Evolutionary conservation across 345 rosid genomes (phyloP).

Genomic region (Salix arbutifolia): DNA sequence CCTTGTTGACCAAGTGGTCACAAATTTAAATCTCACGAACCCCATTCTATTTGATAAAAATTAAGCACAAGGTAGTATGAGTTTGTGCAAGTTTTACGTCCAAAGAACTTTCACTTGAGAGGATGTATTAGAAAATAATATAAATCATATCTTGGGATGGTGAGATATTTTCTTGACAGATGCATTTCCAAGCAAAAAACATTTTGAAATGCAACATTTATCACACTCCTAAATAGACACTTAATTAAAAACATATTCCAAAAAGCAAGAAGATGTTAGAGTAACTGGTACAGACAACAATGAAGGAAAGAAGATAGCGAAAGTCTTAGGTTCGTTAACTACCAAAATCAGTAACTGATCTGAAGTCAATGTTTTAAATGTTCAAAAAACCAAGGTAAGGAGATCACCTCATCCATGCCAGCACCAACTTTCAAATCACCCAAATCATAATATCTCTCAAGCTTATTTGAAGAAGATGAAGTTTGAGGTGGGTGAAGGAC

Average conservation of each 20-base stretch:
- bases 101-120: too few species aligned
- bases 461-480: conserved; percentile 49
- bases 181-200: too few species aligned
- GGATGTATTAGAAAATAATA: too few species aligned
- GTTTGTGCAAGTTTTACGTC: too few species aligned
- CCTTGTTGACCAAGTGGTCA: too few species aligned
- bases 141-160: too few species aligned
- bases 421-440: conserved; percentile 52
- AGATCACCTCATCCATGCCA: conserved; percentile 71
- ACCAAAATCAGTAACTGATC: neutral
- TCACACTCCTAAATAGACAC: too few species aligned
- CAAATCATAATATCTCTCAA: conserved; percentile 75
- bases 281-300: neutral
- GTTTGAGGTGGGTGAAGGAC: conserved; percentile 81
- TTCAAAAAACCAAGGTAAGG: conserved; percentile 1
- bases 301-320: neutral
- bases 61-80: too few species aligned
- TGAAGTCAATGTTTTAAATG: neutral
- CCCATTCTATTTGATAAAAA: too few species aligned
- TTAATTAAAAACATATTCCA: neutral
- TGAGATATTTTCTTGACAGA: too few species aligned
- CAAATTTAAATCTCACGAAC: too few species aligned
- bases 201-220: too few species aligned
- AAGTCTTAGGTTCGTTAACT: neutral
- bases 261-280: neutral